Base-by-base conservation (phyloP, 257 asterid genomes). In the Agastache rugosa region DNA sequence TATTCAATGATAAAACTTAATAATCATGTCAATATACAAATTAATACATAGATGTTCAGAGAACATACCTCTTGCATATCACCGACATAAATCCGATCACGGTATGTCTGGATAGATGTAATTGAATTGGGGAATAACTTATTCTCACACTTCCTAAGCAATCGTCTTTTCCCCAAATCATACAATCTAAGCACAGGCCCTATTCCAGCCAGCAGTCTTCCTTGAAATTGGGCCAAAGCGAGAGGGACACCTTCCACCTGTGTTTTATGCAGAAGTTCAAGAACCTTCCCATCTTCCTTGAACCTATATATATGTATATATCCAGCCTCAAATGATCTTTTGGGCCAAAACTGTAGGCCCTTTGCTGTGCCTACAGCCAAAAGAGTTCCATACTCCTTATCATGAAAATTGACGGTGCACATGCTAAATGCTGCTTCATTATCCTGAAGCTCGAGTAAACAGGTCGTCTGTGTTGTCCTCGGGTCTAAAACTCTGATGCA, bases 401-500 rank as follows among this genome's bases (percentile, higher is more conserved):
- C 98, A 68, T 92, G 96, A 84, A 95, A 91, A 83, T 93, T 91
- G 54, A 95, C 98, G 6, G 93, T 91, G 85, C 98, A 95, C 81
- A 95, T 82, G 83, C 99, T 95, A 84, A 95, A 91, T 53, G 99
- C 99, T 39, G 99, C 97, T 85, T 95, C 99, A 78, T 95, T 91
- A 69, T 95, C 96, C 88, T 93, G 97, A 85, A 95, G 97, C 91
- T 95, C 99, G 59, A 95, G 89, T 67, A 95, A 84, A 82, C 99
- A 95, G 50, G 97, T 85, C 12, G 97, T 95, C 35, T 86, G 92
- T 25, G 93, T 68, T 48, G 96, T 81, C 89, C 91, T 86, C 31
- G 99, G 99, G 77, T 92, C 98, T 71, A 95, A 88, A 81, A 95
- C 94, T 79, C 99, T 87, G 79, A 95, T 91, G 85, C 98, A 95